Evolutionary conservation across 164 flowering plant species (phyloP).

Genomic region (grape (Vitis vinifera)): DNA sequence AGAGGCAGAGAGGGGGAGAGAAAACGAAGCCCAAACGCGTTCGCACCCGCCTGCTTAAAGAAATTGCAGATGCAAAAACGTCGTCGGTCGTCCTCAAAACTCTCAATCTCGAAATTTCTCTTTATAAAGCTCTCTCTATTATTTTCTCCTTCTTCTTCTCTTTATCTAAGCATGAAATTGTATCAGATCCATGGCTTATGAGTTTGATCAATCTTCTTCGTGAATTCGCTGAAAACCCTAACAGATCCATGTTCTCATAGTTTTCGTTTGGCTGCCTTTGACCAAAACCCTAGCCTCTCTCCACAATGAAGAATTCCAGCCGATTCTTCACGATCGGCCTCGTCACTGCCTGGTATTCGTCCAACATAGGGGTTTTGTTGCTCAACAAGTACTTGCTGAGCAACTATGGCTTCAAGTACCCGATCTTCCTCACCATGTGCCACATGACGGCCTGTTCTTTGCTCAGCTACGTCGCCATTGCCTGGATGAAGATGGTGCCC

Average conservation of each 20-base stretch:
- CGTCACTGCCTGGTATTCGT: constrained; percentile 61
- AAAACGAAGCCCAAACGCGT: constrained; percentile 6
- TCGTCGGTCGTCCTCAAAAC: constrained; percentile 24
- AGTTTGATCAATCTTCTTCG: too few relatives aligned
- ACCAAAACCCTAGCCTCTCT: not conserved
- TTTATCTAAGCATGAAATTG: too few relatives aligned
- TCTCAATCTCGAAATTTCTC: not conserved
- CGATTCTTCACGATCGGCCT: constrained; percentile 65
- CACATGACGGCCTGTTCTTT: constrained; percentile 75
- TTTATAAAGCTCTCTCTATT: not conserved
- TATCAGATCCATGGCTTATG: too few relatives aligned
- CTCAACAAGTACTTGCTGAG: constrained; percentile 69
- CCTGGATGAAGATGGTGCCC: constrained; percentile 71
- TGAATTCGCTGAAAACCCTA: constrained; percentile 5
- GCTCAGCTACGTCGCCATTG: constrained; percentile 64
- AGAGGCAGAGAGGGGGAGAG: not conserved
- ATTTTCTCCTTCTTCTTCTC: not conserved
- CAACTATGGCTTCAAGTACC: constrained; percentile 78
- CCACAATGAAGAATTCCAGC: constrained; percentile 32
- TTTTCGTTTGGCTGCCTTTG: not conserved
- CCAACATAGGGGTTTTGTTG: constrained; percentile 66
- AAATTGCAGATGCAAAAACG: constrained; percentile 9
- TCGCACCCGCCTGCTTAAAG: not conserved
- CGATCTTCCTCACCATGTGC: constrained; percentile 76
- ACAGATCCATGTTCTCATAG: not conserved